Evolutionary conservation across 2,329 filamentous ascomycete genomes (phyloP), one percentile per base, ranked within the genome.

Genomic region (Xenosphaeropsis pyriputrescens): DNA sequence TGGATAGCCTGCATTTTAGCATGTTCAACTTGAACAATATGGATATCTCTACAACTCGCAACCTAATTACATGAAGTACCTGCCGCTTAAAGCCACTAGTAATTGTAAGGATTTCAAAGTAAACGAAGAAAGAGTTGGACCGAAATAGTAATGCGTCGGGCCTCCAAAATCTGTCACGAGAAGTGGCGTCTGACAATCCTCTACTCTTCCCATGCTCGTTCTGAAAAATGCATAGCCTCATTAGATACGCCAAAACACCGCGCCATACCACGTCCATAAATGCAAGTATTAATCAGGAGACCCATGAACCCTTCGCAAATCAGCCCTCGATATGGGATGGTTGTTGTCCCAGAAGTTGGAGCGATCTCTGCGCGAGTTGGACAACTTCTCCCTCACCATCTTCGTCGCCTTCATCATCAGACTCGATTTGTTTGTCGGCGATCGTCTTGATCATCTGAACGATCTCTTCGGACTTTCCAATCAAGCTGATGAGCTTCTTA

Each of bases 321-420:
- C 47, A 91, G 31, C 82, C 83, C 58, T 93, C 85, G 45, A 91
- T 85, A 47, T 93, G 78, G 35, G 79, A 68, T 41, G 64, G 72
- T 22, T 80, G 76, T 57, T 85, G 81, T 36, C 82, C 84, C 26
- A 94, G 64, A 3, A 94, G 70, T 59, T 95, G 89, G 31, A 95
- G 68, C 56, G 86, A 96, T 49, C 86, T 75, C 52, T 89, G 82
- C 17, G 91, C 89, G 48, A 98, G 72, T 47, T 79, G 86, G 45
- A 95, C 84, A 33, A 95, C 88, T 57, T 96, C 89, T 40, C 81
- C 84, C 57, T 95, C 88, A 34, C 91, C 88, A 42, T 93, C 86
- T 50, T 93, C 86, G 35, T 81, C 84, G 45, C 79, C 79, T 48
- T 88, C 85, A 46, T 86, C 82, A 41, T 93, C 86, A 1, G 83